These are phyloP conservation scores for Athelia psychrophila DNA, from an alignment of 1,284 basidiomycete genomes.

Conservation along the genomic window DNA sequence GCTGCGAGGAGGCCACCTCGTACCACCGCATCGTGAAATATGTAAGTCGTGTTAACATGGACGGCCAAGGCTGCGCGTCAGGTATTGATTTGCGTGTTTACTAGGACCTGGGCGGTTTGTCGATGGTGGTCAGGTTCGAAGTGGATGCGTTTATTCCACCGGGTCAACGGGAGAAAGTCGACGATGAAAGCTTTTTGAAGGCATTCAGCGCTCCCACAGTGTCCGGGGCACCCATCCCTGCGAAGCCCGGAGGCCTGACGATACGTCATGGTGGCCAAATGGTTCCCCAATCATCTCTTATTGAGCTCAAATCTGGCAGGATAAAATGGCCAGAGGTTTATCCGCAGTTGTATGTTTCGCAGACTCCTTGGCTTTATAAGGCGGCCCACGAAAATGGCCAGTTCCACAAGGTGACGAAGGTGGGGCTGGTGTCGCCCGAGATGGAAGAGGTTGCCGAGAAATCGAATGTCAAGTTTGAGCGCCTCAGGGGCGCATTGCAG, in stretches of 20 bases:
- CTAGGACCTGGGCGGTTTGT: constrained; percentile 25
- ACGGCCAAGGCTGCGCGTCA: background rate
- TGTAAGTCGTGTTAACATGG: constrained; percentile 30
- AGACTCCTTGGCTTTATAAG: constrained; percentile 49
- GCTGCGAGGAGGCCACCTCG: constrained; percentile 39
- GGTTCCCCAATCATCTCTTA: constrained; percentile 38
- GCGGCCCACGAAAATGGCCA: constrained; percentile 44
- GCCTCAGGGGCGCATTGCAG: constrained; percentile 36
- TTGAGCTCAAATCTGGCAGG: constrained; percentile 42
- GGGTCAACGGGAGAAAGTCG: constrained; percentile 8
- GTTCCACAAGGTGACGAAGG: constrained; percentile 42
- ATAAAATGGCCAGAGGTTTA: constrained; percentile 42
- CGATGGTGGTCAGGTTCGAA: constrained; percentile 29
- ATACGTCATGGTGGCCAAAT: constrained; percentile 36
- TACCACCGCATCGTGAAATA: constrained; percentile 53
- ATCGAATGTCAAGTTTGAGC: constrained; percentile 33
- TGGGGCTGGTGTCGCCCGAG: constrained; percentile 31
- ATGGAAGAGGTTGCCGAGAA: constrained; percentile 26
- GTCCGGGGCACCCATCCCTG: too few relatives aligned
- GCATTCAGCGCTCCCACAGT: too few relatives aligned
- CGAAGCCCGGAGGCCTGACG: constrained; percentile 17
- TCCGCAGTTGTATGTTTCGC: constrained; percentile 53
- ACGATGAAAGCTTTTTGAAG: constrained; percentile 32
- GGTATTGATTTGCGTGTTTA: background rate
- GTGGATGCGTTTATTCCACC: constrained; percentile 30